Evolutionary conservation across 371 early-diverging fungal genomes (phyloP).

Genomic region (Conidiobolus incongruus): DNA sequence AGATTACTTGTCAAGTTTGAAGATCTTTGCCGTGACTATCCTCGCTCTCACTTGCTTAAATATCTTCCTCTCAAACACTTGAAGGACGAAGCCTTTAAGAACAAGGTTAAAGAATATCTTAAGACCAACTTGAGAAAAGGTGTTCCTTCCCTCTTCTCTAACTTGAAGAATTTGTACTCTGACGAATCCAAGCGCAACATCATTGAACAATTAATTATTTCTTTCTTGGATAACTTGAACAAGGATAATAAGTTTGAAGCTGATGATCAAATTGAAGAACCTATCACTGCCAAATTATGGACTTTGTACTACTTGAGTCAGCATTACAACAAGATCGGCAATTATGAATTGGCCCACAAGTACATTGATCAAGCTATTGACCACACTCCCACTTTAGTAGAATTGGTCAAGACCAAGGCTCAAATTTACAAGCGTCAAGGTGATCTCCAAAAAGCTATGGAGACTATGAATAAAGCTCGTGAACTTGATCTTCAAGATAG

Average conservation of each 20-base stretch:
- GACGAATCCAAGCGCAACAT: conserved; percentile 36
- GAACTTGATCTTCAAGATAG: conserved; percentile 85
- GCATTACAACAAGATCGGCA: conserved; percentile 45
- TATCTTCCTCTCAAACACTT: conserved; percentile 39
- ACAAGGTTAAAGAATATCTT: conserved; percentile 31
- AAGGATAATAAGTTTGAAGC: not conserved
- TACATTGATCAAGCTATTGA: conserved; percentile 60
- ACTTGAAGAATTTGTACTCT: conserved; percentile 44
- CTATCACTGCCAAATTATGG: conserved; percentile 70
- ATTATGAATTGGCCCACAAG: conserved; percentile 39
- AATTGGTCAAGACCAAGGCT: conserved; percentile 83
- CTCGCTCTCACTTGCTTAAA: conserved; percentile 57
- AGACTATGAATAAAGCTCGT: conserved; percentile 62
- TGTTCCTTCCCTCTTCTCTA: conserved; percentile 74
- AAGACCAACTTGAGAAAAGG: conserved; percentile 63
- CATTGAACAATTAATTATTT: conserved; percentile 9
- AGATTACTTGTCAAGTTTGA: conserved; percentile 20
- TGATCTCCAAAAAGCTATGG: conserved; percentile 35
- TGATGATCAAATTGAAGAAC: conserved; percentile 19
- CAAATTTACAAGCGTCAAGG: conserved; percentile 82
- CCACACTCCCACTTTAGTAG: conserved; percentile 71
- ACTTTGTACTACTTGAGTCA: conserved; percentile 73
- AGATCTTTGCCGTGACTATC: conserved; percentile 43
- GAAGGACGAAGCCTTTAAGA: conserved; percentile 27
- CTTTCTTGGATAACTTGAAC: too few relatives aligned